Percentiles rank a stretch among this genome's conserved stretches.
Evolutionary conservation across 2,329 filamentous ascomycete species (phyloP).

Genomic region (Scedosporium apiospermum): DNA sequence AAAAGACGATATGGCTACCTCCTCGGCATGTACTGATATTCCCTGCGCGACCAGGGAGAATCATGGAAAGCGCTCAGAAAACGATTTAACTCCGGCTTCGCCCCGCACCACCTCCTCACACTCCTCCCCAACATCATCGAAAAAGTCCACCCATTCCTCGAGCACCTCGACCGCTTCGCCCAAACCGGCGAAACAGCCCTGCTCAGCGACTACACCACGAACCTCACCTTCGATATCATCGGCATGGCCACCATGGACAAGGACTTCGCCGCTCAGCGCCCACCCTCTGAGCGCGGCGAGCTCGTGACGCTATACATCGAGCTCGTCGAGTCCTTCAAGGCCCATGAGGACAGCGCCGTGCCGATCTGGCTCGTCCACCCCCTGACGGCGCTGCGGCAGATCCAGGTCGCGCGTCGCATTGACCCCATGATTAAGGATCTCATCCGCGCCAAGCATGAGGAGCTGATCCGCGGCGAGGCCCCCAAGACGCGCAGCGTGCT

Average conservation of each 20-base stretch:
- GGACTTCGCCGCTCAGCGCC: conserved; percentile 22
- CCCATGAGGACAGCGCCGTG: conserved; percentile 10
- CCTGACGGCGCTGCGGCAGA: conserved; percentile 10
- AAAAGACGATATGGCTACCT: neutral
- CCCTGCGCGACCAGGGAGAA: conserved; percentile 5
- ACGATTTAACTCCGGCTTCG: conserved; percentile 27
- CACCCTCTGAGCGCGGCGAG: conserved; percentile 12
- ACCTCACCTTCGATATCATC: conserved; percentile 30
- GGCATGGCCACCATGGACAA: conserved; percentile 23
- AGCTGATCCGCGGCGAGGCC: conserved; percentile 20
- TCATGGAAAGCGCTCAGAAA: conserved; percentile 19
- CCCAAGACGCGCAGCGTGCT: conserved; percentile 23
- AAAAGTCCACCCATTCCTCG: conserved; percentile 20
- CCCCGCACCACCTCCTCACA: conserved; percentile 26
- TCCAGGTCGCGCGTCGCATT: conserved; percentile 12
- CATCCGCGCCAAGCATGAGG: conserved; percentile 15
- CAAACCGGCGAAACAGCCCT: conserved; percentile 16
- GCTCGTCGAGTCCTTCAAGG: conserved; percentile 12
- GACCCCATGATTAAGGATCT: conserved; percentile 15
- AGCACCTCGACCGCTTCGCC: conserved; percentile 19
- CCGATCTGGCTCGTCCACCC: conserved; percentile 15
- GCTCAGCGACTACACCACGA: conserved; percentile 18
- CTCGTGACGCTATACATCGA: conserved; percentile 14
- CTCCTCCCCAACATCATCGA: conserved; percentile 25
- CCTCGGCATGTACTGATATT: neutral